Evolutionary conservation across 169 alveolate species (phyloP).

Genomic region (Eimeria tenella): DNA sequence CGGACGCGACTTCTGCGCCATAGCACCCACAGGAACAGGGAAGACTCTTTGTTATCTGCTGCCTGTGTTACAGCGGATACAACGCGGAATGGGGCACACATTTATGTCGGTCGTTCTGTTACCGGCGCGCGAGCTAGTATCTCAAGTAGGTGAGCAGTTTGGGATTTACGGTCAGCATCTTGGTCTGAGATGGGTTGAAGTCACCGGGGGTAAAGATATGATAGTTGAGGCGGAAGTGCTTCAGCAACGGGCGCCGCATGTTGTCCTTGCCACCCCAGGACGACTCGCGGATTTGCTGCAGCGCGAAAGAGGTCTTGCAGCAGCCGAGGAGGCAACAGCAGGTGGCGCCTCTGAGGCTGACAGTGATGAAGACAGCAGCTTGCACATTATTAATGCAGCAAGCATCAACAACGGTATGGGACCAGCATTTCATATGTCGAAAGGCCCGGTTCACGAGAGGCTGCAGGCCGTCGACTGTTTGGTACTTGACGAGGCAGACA

Average conservation of each 20-base stretch:
- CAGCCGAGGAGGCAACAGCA: conserved; percentile 24
- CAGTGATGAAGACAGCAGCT: background rate
- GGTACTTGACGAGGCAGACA: conserved; percentile 99
- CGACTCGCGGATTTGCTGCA: conserved; percentile 90
- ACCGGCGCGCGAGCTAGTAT: conserved; percentile 98
- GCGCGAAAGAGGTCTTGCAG: conserved; percentile 76
- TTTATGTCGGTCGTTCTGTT: conserved; percentile 95
- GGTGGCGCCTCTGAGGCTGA: background rate
- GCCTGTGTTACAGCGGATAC: conserved; percentile 96
- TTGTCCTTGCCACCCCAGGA: conserved; percentile 98
- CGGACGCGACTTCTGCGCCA: conserved; percentile 97
- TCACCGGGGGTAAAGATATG: conserved; percentile 78
- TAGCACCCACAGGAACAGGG: conserved; percentile 99
- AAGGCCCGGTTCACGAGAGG: conserved; percentile 78
- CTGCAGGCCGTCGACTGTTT: conserved; percentile 90
- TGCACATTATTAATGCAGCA: conserved; percentile 37
- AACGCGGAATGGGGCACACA: conserved; percentile 80
- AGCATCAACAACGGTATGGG: background rate
- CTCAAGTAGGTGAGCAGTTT: conserved; percentile 93
- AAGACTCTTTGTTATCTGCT: conserved; percentile 94
- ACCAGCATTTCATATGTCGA: conserved; percentile 79
- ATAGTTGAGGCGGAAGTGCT: conserved; percentile 62
- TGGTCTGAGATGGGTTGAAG: conserved; percentile 69
- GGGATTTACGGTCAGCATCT: conserved; percentile 84
- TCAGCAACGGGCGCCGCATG: conserved; percentile 94